phyloP scores from a whole-genome alignment of 371 early-diverging fungal genomes.

The Rhizopus delemar region DNA sequence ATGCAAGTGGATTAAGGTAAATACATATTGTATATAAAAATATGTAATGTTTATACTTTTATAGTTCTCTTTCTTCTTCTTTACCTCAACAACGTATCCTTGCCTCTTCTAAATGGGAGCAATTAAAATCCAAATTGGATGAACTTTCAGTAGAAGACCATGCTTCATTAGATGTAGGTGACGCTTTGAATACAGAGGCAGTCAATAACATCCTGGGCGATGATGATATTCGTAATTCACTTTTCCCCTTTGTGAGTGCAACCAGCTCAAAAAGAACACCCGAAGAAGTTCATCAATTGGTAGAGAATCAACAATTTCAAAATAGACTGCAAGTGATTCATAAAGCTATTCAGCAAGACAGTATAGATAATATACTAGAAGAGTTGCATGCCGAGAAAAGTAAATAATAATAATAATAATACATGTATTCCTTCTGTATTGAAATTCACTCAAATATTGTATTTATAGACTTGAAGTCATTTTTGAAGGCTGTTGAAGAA shows the following conservation, averaged over 20 bases:
- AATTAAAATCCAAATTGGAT: constrained; percentile 4
- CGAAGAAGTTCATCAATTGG: constrained; percentile 60
- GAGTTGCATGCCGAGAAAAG: constrained; percentile 45
- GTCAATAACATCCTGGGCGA: constrained; percentile 60
- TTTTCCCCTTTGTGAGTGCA: constrained; percentile 71
- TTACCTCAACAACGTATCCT: constrained; percentile 3
- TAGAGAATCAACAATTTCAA: constrained; percentile 70
- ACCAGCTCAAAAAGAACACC: constrained; percentile 40
- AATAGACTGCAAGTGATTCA: constrained; percentile 68
- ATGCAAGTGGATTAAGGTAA: constrained; percentile 49
- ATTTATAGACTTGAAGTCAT: constrained; percentile 65
- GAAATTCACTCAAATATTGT: neutral
- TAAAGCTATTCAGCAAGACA: constrained; percentile 68
- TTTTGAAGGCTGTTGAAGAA: constrained; percentile 63
- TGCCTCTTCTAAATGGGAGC: constrained; percentile 13
- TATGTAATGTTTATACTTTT: neutral
- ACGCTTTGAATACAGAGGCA: constrained; percentile 58
- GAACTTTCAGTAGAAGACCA: constrained; percentile 10
- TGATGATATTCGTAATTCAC: constrained; percentile 51
- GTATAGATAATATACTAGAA: constrained; percentile 61
- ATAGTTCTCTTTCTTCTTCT: constrained; percentile 5
- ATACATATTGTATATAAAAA: neutral
- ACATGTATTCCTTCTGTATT: neutral
- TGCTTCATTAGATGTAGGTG: constrained; percentile 23
- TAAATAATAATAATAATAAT: constrained; percentile 1